A percentile compares a stretch with the other conserved stretches of the same genome.
Evolutionary conservation across 352 stramenopile genomes (phyloP).

Genomic region (Bremia lactucae): DNA sequence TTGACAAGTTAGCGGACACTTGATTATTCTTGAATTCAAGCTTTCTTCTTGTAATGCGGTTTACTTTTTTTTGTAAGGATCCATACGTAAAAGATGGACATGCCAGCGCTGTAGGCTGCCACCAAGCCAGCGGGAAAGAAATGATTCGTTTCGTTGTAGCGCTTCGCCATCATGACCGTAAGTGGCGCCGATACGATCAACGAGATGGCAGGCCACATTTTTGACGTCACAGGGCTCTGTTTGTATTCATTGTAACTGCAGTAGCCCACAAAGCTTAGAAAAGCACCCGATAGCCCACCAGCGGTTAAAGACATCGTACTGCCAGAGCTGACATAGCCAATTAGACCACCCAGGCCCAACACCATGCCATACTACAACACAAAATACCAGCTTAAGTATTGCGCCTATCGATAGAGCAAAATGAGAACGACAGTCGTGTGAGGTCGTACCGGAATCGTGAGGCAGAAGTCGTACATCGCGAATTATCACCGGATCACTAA

Average conservation of each 20-base stretch:
- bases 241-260: constrained; percentile 80
- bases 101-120: constrained; percentile 47
- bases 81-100: constrained; percentile 76
- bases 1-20: no score
- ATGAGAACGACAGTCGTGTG: no score
- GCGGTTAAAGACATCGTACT: constrained; percentile 55
- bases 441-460: constrained; percentile 78
- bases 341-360: constrained; percentile 53
- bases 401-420: no score
- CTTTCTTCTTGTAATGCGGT: constrained; percentile 75
- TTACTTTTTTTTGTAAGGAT: constrained; percentile 58
- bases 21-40: constrained; percentile 1
- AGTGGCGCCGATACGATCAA: constrained; percentile 56
- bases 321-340: constrained; percentile 68
- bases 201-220: constrained; percentile 65
- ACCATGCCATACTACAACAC: constrained; percentile 55
- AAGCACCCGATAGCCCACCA: constrained; percentile 49
- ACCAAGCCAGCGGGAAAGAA: constrained; percentile 69
- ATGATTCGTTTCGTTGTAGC: constrained; percentile 60
- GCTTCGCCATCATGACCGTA: constrained; percentile 63
- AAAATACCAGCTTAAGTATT: no score
- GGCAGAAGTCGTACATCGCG: constrained; percentile 82
- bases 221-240: constrained; percentile 67
- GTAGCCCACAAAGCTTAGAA: constrained; percentile 75
- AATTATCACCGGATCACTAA: background rate